Base-by-base conservation (phyloP, 139 green algal genomes). In the Pleodorina starrii region DNA sequence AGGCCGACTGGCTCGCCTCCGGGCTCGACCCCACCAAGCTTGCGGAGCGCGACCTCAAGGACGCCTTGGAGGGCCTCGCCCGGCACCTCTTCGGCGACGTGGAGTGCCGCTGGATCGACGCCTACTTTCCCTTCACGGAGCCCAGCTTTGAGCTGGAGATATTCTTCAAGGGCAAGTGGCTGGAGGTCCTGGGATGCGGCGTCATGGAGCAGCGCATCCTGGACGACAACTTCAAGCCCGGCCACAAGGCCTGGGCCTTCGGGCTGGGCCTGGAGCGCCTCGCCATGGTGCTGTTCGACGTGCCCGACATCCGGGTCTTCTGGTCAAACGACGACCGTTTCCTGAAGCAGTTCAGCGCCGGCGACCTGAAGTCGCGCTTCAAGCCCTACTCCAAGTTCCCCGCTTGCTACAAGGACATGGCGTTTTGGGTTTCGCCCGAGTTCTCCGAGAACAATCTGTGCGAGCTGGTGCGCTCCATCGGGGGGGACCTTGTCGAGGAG, bases 401-500 rank as follows among this genome's bases (percentile, higher is more conserved):
- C 1, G 94, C 97, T 19, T 99, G 97, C 94, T 99, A 95, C 93
- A 99, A 99, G 94, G 98, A 99, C 91, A 97, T 99, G 44, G 96
- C 96, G 43, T 99, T 99, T 93, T 99, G 98, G 98, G 91, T 98
- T 19, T 92, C 85, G 11, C 94, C 90, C 35, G 93, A 97, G 54
- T 99, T 99, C 92, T 98, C 95, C 7, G 98, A 99, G 92, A 99
- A 99, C 95, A 99, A 99, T 92, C 94, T 99, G 59, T 99, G 97
- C 92, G 98, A 99, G 94, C 86, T 98, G 40, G 97, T 99, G 57
- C 84, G 91, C 32, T 74, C 60, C 51, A 95, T 95, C 71, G 94
- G 93, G 50, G 95, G 95, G 9, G 97, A 99, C 91, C 92, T 99
- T 43, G 97, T 97, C 12, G 97, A 99, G 91, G 97, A 99, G 93